Evolutionary conservation across 2,329 filamentous ascomycete genomes (phyloP).

Genomic region (Tothia fuscella): DNA sequence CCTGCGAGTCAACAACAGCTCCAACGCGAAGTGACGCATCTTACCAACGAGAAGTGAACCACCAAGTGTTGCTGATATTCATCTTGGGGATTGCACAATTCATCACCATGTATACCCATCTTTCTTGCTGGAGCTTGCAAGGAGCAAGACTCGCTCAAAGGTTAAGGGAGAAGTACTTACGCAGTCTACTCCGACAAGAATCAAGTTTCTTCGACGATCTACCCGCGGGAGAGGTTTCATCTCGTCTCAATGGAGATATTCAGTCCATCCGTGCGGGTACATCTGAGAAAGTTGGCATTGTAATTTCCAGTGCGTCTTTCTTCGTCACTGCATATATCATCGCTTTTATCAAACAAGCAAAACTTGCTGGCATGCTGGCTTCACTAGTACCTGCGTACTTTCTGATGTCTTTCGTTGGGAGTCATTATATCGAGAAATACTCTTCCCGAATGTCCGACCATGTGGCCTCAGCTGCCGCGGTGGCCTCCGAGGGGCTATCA

Average conservation of each 20-base stretch:
- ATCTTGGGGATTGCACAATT: constrained; percentile 55
- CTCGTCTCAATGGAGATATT: constrained; percentile 53
- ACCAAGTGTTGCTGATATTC: constrained; percentile 48
- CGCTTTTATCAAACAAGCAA: constrained; percentile 52
- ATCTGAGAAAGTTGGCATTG: constrained; percentile 58
- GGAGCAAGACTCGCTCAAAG: constrained; percentile 53
- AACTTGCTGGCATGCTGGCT: constrained; percentile 51
- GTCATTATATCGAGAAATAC: constrained; percentile 43
- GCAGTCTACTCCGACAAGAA: constrained; percentile 47
- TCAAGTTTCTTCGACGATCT: constrained; percentile 52
- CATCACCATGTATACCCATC: constrained; percentile 50
- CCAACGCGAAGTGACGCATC: constrained; percentile 13
- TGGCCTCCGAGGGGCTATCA: constrained; percentile 50
- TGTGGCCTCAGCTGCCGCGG: constrained; percentile 46
- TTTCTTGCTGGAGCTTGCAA: constrained; percentile 51
- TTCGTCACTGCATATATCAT: constrained; percentile 57
- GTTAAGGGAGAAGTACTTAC: constrained; percentile 49
- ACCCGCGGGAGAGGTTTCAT: constrained; percentile 50
- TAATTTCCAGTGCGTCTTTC: constrained; percentile 49
- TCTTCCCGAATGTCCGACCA: constrained; percentile 37
- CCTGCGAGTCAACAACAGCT: constrained; percentile 30
- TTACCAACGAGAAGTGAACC: constrained; percentile 36
- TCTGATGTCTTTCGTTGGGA: constrained; percentile 45
- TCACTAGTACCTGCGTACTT: constrained; percentile 52
- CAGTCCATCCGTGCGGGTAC: constrained; percentile 55